A percentile compares a stretch with the other conserved stretches of the same genome.
phyloP scores from a whole-genome alignment of 331 rosid genomes.

The Rhamnella rubrinervis region DNA sequence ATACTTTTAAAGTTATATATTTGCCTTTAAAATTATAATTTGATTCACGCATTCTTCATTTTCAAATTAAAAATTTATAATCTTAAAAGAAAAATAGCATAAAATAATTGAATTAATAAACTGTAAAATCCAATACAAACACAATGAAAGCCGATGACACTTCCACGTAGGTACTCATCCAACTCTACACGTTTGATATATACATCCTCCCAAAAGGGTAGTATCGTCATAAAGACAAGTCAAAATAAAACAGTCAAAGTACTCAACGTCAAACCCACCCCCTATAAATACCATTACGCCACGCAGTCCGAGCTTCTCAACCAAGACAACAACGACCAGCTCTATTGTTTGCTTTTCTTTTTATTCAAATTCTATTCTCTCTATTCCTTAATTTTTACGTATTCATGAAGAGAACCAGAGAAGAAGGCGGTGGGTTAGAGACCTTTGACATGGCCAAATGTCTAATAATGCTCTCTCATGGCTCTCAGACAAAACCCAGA shows the following conservation, averaged over 20 bases:
- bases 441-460: slow-evolving; percentile 45
- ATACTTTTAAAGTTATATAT: too few relatives aligned
- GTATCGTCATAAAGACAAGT: background rate
- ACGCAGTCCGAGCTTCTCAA: background rate
- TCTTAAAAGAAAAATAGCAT: too few relatives aligned
- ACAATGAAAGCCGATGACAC: too few relatives aligned
- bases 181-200: too few relatives aligned
- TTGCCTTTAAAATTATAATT: too few relatives aligned
- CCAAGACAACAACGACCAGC: background rate
- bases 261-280: background rate
- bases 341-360: background rate
- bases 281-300: slow-evolving; percentile 31
- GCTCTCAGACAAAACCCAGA: slow-evolving; percentile 12
- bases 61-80: too few relatives aligned
- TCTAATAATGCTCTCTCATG: slow-evolving; percentile 40
- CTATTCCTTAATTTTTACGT: background rate
- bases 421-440: slow-evolving; percentile 12
- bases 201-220: background rate
- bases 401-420: slow-evolving; percentile 46
- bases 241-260: background rate
- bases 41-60: too few relatives aligned
- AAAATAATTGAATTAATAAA: background rate
- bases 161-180: too few relatives aligned
- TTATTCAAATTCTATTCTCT: background rate
- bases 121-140: background rate